Evolutionary conservation across 2,329 filamentous ascomycete genomes (phyloP), one percentile per base, ranked within the genome.

Genomic region (Exophiala viscosa): DNA sequence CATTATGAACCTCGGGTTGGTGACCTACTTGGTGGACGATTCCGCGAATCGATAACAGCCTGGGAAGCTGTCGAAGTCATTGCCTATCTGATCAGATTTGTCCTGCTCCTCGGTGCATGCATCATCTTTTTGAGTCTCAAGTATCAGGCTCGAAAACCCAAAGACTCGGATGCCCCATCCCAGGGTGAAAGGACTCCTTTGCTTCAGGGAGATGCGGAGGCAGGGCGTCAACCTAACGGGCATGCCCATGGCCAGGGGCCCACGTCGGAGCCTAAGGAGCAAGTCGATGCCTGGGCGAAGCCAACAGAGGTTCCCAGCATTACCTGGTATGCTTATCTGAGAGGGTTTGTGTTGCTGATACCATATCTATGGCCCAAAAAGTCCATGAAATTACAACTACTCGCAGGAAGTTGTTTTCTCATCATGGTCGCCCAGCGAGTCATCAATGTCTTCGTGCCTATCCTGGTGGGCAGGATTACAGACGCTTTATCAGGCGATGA

Each of bases 341-440:
- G 86, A 59, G 90, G 92, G 41, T 99, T 97, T 70, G 88, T 86
- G 10, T 77, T 96, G 46, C 96, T 99, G 72, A 95, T 97, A 68
- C 92, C 91, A 0, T 99, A 97, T 67, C 82, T 97, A 53, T 99
- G 93, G 93, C 93, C 93, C 0, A 87, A 85, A 64, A 92, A 92
- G 65, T 85, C 89, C 45, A 73, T 78, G 34, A 80, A 77, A 59
- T 76, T 99, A 50, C 86, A 96, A 73, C 60, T 90, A 18, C 80
- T 91, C 49, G 90, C 96, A 15, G 68, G 95, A 15, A 64, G 90
- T 43, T 97, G 93, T 71, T 91, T 97, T 65, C 47, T 83, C 33
- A 79, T 99, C 43, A 83, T 97, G 50, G 70, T 93, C 41, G 65
- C 87, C 9, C 91, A 96, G 73, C 85, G 93, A 57, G 76, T 85